Base-by-base conservation (phyloP, 1,284 basidiomycete genomes). In the Rhodotorula sp. region DNA sequence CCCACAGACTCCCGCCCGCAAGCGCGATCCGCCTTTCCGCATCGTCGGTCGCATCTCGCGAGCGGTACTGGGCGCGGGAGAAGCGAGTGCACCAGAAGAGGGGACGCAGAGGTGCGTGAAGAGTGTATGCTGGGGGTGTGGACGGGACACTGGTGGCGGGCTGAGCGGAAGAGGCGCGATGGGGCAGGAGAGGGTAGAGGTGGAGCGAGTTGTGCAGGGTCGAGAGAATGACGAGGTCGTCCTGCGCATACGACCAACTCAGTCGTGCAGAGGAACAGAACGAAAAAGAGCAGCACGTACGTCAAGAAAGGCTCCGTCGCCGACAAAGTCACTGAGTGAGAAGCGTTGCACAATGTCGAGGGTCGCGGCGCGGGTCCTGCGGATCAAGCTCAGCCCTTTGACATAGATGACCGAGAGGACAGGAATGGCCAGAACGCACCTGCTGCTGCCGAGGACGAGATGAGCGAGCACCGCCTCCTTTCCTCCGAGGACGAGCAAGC, bases 401-500 rank as follows among this genome's bases (percentile, higher is more conserved):
- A 13, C 14, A 8, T 44, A 9, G 19, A 17, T 23, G 41, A 7
- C 7, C 1, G 13, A 21, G 19, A 46, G 45, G 19, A 25, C 16
- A n/a, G 27, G 9, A 21, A 9, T 16, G 3, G 44, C 34, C 34
- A 5, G 25, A 25, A 48, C 45, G 58, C 14, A 34, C 46, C 44
- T n/a, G 57, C n/a, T 50, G 56, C 7, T 27, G 1, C 5, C 21
- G 34, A 61, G 27, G 21, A 9, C n/a, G 21, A 68, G 25, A 13
- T 52, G 2, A 25, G 63, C 56, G 23, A 72, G 44, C 23, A 62
- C 59, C n/a, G 67, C 71, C 44, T 72, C 71, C 54, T 65, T 72
- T 7, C 66, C 71, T 2, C 71, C 71, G 42, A 66, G 23, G 4
- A 69, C 46, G 25, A 68, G 17, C n/a, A 42, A 55, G 21, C n/a